A percentile compares a stretch with the other conserved stretches of the same genome.
phyloP scores from a whole-genome alignment of 129 eudicot species.

The Flaveria bidentis region DNA sequence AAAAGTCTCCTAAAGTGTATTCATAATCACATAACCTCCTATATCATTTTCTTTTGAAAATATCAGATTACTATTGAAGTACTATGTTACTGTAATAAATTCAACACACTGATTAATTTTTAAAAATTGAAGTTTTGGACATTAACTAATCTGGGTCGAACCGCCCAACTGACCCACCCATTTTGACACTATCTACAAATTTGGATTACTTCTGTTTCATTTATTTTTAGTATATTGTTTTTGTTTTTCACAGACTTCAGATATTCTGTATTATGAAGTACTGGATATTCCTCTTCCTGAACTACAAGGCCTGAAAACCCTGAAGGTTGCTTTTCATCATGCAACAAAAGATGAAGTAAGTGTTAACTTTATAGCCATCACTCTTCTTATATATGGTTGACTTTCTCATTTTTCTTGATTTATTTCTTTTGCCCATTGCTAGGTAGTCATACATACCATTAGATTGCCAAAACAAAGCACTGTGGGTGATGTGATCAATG shows the following conservation, averaged over 20 bases:
- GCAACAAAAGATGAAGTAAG: conserved; percentile 84
- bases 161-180: not conserved
- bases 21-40: too few relatives aligned
- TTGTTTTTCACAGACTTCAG: conserved; percentile 54
- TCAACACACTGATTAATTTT: not conserved
- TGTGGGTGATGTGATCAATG: conserved; percentile 81
- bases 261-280: conserved; percentile 84
- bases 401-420: conserved; percentile 12
- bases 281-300: conserved; percentile 92
- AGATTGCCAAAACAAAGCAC: conserved; percentile 86
- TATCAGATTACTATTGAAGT: not conserved
- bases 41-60: too few relatives aligned
- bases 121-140: not conserved
- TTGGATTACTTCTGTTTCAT: not conserved
- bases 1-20: not conserved
- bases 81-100: not conserved
- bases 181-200: not conserved
- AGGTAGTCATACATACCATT: conserved; percentile 72
- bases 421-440: conserved; percentile 23
- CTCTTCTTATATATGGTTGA: not conserved
- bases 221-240: conserved; percentile 10
- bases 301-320: conserved; percentile 78
- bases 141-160: not conserved
- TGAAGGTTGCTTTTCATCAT: conserved; percentile 83
- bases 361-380: conserved; percentile 15